These are phyloP conservation scores for Paramyrothecium sp. DNA, from an alignment of 2,329 filamentous ascomycete genomes.

Conservation along the genomic window DNA sequence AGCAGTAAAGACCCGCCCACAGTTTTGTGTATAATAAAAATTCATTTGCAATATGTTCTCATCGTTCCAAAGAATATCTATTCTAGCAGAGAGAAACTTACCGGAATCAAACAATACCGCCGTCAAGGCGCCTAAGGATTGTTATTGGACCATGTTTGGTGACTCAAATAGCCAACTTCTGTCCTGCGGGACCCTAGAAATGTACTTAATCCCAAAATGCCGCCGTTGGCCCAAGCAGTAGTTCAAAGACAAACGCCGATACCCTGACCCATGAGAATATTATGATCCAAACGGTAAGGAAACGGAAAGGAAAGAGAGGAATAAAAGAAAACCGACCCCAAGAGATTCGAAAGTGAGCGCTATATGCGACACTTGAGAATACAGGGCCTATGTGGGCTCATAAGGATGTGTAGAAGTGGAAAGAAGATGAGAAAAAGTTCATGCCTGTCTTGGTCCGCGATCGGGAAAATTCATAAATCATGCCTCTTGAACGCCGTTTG, in stretches of 20 bases:
- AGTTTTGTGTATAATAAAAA: no score
- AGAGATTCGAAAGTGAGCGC: not conserved
- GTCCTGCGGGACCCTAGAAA: no score
- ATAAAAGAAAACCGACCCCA: conserved; percentile 2
- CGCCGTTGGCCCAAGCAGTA: no score
- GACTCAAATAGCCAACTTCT: no score
- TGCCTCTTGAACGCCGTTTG: not conserved
- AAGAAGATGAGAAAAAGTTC: not conserved
- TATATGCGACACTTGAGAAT: no score
- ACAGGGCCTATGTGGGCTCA: not conserved
- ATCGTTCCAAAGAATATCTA: no score
- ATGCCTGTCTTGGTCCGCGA: not conserved
- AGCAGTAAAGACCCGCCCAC: not conserved
- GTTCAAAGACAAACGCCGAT: conserved; percentile 16
- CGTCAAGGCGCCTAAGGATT: no score
- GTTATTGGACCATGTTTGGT: no score
- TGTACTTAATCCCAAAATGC: no score
- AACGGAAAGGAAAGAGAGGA: conserved; percentile 14
- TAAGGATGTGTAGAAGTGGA: not conserved
- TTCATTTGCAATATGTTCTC: no score
- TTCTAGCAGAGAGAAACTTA: no score
- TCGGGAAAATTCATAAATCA: not conserved
- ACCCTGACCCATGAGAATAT: conserved; percentile 15
- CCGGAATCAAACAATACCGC: no score
- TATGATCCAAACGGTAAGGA: conserved; percentile 9